Conservation (phyloP, 768 basidiomycete genomes). For the Lactarius vividus region DNA sequence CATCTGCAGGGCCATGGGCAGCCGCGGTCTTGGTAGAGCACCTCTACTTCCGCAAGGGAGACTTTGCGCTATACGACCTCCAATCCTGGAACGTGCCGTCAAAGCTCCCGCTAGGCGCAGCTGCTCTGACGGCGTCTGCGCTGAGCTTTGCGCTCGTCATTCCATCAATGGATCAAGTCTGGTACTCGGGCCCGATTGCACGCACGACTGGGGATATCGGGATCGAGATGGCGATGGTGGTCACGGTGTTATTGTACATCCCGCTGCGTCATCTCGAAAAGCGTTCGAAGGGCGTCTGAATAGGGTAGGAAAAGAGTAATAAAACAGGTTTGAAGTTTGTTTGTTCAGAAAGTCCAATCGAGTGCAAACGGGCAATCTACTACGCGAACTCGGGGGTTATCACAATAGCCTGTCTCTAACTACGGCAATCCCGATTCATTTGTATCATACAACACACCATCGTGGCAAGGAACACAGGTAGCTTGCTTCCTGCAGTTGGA, state of each 20-base stretch:
- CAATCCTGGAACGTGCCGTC: constrained; percentile 52
- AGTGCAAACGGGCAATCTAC: background rate
- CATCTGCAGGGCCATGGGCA: constrained; percentile 43
- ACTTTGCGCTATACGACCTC: constrained; percentile 49
- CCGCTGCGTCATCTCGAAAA: constrained; percentile 45
- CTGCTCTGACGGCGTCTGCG: constrained; percentile 52
- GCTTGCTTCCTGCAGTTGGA: no score
- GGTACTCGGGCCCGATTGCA: constrained; percentile 71
- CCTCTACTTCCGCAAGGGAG: constrained; percentile 54
- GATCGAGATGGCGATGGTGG: constrained; percentile 55
- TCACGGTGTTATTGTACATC: constrained; percentile 49
- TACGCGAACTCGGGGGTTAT: no score
- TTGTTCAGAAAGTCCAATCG: background rate
- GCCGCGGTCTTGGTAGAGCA: constrained; percentile 66
- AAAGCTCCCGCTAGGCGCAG: constrained; percentile 58
- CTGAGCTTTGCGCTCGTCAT: constrained; percentile 56
- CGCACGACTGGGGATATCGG: constrained; percentile 66
- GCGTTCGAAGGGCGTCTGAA: constrained; percentile 12
- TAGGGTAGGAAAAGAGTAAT: background rate
- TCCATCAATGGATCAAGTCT: constrained; percentile 68
- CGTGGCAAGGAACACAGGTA: no score
- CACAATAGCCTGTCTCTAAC: no score
- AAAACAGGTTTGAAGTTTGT: no score
- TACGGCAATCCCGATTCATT: no score
- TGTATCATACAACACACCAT: no score